A percentile compares a stretch with the other conserved stretches of the same genome.
These are phyloP conservation scores for Cronartium quercuum DNA, from an alignment of 1,284 basidiomycete species.

Conservation along the genomic window DNA sequence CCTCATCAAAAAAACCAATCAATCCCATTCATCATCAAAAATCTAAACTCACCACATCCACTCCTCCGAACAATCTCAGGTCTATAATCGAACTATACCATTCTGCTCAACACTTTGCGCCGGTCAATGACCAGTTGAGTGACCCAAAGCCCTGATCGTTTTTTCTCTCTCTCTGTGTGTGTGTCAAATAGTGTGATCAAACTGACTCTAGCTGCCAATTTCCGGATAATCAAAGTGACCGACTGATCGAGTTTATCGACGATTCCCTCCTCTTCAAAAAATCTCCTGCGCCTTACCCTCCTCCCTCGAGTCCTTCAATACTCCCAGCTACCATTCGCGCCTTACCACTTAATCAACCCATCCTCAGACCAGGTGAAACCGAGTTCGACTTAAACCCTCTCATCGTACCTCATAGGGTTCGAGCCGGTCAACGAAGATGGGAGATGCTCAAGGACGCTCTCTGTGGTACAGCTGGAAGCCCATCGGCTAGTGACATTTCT, in stretches of 20 bases:
- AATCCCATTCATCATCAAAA: too few species aligned
- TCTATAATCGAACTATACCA: constrained; percentile 35
- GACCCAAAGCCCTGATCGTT: neutral
- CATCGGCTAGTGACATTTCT: neutral
- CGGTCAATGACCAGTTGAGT: constrained; percentile 25
- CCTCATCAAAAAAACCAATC: too few species aligned
- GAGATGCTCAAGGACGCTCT: constrained; percentile 18
- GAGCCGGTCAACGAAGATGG: constrained; percentile 19
- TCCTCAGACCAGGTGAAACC: constrained; percentile 15
- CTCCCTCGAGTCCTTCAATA: neutral
- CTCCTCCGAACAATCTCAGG: neutral
- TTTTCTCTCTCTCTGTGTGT: neutral
- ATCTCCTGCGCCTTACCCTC: constrained; percentile 12
- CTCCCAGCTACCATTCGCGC: constrained; percentile 7
- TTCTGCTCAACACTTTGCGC: constrained; percentile 25
- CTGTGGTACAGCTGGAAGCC: constrained; percentile 22
- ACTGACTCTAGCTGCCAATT: neutral
- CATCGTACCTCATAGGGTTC: neutral
- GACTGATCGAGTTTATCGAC: constrained; percentile 32
- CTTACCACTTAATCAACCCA: constrained; percentile 14
- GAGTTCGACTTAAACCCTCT: constrained; percentile 29
- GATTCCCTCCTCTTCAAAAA: constrained; percentile 29
- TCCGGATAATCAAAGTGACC: constrained; percentile 9
- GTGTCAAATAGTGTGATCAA: neutral
- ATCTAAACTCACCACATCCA: too few species aligned